Evolutionary conservation across 2,329 filamentous ascomycete species (phyloP).

Genomic region (Trichoderma citrinoviride): DNA sequence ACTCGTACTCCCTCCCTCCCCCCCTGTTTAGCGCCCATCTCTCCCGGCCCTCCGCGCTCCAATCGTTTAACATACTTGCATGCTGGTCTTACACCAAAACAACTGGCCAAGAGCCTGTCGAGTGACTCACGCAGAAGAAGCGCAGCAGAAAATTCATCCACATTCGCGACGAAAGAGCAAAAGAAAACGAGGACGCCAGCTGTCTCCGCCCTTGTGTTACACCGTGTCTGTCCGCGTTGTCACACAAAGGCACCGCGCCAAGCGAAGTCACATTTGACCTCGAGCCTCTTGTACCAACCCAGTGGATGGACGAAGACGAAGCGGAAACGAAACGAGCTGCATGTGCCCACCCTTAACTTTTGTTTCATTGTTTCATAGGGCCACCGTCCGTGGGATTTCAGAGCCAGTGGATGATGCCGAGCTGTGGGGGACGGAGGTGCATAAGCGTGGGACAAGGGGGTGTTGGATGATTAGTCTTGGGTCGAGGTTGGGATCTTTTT

Average conservation of each 20-base stretch:
- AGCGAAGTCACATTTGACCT: background rate
- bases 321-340: background rate
- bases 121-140: constrained; percentile 28
- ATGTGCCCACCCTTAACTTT: constrained; percentile 7
- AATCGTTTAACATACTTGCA: constrained; percentile 16
- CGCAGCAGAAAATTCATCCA: background rate
- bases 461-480: too few relatives aligned
- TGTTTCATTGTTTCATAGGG: background rate
- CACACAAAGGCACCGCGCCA: constrained; percentile 18
- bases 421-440: background rate
- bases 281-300: too few relatives aligned
- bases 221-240: constrained; percentile 25
- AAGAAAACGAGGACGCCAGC: constrained; percentile 13
- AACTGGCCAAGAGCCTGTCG: constrained; percentile 24
- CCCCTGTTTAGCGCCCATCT: constrained; percentile 1
- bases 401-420: constrained; percentile 25
- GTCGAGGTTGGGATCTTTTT: too few relatives aligned
- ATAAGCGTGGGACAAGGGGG: constrained; percentile 17
- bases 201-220: background rate
- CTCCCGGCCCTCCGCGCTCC: constrained; percentile 5
- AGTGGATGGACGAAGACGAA: constrained; percentile 13
- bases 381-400: constrained; percentile 23
- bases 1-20: background rate
- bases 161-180: too few relatives aligned
- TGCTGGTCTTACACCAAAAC: constrained; percentile 23